These are phyloP conservation scores for Echinosphaeria canescens DNA, from an alignment of 2,329 filamentous ascomycete species.

Conservation along the genomic window DNA sequence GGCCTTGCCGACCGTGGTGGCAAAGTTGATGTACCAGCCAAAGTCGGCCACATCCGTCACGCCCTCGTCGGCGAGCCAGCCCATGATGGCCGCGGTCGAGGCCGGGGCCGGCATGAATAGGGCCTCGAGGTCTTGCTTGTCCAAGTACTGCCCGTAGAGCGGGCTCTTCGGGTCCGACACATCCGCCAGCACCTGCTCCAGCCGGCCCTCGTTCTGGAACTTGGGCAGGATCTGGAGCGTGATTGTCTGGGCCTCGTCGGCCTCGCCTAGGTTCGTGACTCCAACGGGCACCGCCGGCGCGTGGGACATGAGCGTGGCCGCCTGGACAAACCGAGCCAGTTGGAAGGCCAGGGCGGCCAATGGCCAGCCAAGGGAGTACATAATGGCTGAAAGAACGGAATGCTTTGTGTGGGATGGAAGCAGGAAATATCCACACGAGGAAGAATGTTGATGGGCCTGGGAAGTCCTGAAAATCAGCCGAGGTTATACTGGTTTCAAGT, in stretches of 20 bases:
- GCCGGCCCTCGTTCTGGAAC: conserved; percentile 7
- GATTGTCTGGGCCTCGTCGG: conserved; percentile 4
- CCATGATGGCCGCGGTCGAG: conserved; percentile 5
- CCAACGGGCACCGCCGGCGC: conserved; percentile 3
- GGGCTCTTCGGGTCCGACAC: conserved; percentile 20
- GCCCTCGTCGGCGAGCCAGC: conserved; percentile 6
- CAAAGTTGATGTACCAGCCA: conserved; percentile 24
- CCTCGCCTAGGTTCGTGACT: conserved; percentile 3
- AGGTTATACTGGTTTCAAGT: too few species aligned
- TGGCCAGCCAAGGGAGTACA: too few species aligned
- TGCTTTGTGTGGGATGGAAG: too few species aligned
- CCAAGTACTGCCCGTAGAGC: conserved; percentile 21
- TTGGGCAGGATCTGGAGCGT: conserved; percentile 6
- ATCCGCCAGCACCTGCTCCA: conserved; percentile 9
- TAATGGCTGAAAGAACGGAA: too few species aligned
- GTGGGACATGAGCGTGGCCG: conserved; percentile 4
- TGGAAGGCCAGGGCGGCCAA: too few species aligned
- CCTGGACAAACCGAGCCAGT: too few species aligned
- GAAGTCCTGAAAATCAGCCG: too few species aligned
- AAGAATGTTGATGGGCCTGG: too few species aligned
- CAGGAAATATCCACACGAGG: too few species aligned
- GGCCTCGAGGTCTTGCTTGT: conserved; percentile 6
- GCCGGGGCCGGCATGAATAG: conserved; percentile 7
- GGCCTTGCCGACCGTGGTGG: conserved; percentile 24
- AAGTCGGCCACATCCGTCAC: conserved; percentile 4